Base-by-base conservation (phyloP, 345 rosid genomes). In the Eucalyptus camaldulensis region DNA sequence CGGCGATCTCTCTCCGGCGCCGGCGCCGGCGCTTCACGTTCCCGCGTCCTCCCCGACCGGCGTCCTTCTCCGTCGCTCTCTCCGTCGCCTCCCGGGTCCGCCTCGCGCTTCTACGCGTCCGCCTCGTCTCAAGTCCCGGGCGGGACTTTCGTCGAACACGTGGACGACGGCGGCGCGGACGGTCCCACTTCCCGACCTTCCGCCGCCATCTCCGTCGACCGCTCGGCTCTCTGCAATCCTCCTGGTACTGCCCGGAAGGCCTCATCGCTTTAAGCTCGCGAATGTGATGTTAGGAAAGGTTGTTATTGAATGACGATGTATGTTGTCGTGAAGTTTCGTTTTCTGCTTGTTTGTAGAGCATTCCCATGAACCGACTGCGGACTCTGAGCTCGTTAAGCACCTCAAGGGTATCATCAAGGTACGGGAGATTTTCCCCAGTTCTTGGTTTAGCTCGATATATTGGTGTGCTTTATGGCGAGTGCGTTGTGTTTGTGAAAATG, bases 321-420 rank as follows among this genome's bases (percentile, higher is more conserved):
- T 29, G 25, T 37, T 43, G 72, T 14, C 37, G 56, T 72, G 88
- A 58, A 19, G 51, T 54, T 54, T 69, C 60, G 50, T 51, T 53
- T 17, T 53, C 24, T 76, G 25, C 87, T 80, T 54, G 86, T 87
- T 60, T 87, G 85, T 7, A 95, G 99, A 93, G 88, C 98, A 95
- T 92, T 95, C 96, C 86, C 98, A 95, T 90, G 96, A 91, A 72
- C 91, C 91, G 54, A 86, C 88, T 27, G 67, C 93, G 53, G 99
- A 94, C 43, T 93, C 99, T 8, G 99, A 95, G 93, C 99, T 97
- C 80, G 96, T 94, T 89, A 96, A 96, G 92, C 98, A 96, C 92
- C 98, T 97, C 91, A 96, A 95, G 91, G 96, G 97, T 80, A 92
- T 96, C 89, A 97, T 96, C 91, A 97, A 96, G 98, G 99, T 97